These are phyloP conservation scores for Phlegmacium glaucopus DNA, from an alignment of 768 basidiomycete genomes.

Conservation along the genomic window DNA sequence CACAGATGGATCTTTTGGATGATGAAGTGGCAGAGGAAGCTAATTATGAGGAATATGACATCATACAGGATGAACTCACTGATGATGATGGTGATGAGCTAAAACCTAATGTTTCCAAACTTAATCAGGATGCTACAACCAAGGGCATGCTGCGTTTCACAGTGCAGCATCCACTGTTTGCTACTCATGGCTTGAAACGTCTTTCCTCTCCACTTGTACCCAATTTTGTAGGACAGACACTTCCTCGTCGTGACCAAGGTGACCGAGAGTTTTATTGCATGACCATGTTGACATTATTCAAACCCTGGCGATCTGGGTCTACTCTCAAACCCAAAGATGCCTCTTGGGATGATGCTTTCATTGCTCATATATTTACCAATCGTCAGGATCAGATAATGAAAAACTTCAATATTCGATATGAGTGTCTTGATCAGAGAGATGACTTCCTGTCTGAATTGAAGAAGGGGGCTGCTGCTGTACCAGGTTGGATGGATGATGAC, in stretches of 20 bases:
- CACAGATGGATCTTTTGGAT: too few relatives aligned
- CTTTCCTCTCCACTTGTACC: slow-evolving; percentile 14
- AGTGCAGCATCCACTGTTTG: slow-evolving; percentile 2
- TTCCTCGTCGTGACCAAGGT: slow-evolving; percentile 23
- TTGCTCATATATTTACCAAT: background rate
- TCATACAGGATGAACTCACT: too few relatives aligned
- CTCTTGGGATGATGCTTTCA: slow-evolving; percentile 22
- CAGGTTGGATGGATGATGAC: too few relatives aligned
- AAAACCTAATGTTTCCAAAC: too few relatives aligned
- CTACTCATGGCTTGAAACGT: slow-evolving; percentile 2
- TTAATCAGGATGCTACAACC: too few relatives aligned
- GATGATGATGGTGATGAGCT: too few relatives aligned
- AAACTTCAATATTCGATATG: slow-evolving; percentile 30
- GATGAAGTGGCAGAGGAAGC: too few relatives aligned
- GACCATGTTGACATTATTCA: slow-evolving; percentile 23
- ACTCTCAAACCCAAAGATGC: slow-evolving; percentile 15
- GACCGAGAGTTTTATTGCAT: slow-evolving; percentile 29
- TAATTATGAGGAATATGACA: too few relatives aligned
- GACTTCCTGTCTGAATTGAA: too few relatives aligned
- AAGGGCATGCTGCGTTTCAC: too few relatives aligned
- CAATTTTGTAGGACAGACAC: slow-evolving; percentile 21
- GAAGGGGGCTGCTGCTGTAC: too few relatives aligned
- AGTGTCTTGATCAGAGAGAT: too few relatives aligned
- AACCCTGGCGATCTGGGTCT: slow-evolving; percentile 23
- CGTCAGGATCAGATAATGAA: slow-evolving; percentile 7